These are phyloP conservation scores for Isatis tinctoria DNA, from an alignment of 345 rosid genomes.

Conservation along the genomic window DNA sequence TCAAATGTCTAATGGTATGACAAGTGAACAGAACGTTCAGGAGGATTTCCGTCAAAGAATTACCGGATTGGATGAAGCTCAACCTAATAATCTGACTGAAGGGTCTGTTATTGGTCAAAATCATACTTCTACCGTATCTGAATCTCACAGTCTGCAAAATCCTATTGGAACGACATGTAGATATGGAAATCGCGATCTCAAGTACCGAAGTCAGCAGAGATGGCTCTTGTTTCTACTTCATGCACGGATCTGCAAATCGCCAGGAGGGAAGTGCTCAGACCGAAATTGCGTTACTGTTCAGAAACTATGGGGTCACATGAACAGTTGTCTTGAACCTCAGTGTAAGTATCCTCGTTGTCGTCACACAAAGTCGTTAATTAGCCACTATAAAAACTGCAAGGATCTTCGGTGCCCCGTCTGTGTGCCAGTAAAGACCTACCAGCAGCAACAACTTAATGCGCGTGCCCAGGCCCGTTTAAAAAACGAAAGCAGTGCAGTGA, in stretches of 20 bases:
- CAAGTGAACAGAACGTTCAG: constrained; percentile 63
- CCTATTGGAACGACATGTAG: constrained; percentile 40
- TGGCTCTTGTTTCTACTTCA: constrained; percentile 91
- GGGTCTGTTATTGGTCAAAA: constrained; percentile 48
- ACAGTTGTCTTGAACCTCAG: constrained; percentile 48
- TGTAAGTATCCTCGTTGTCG: constrained; percentile 78
- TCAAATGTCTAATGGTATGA: constrained; percentile 43
- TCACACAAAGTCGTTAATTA: constrained; percentile 60
- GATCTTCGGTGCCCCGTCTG: constrained; percentile 82
- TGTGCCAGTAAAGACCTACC: constrained; percentile 61
- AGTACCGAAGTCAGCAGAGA: constrained; percentile 63
- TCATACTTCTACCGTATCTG: constrained; percentile 41
- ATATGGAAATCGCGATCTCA: constrained; percentile 50
- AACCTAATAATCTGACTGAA: constrained; percentile 60
- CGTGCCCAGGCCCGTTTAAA: constrained; percentile 42
- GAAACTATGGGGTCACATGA: constrained; percentile 75
- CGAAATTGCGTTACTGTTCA: constrained; percentile 56
- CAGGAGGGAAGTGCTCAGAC: constrained; percentile 79
- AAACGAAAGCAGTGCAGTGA: constrained; percentile 36
- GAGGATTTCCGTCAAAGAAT: constrained; percentile 74
- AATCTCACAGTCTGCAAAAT: constrained; percentile 42
- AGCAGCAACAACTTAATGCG: constrained; percentile 48
- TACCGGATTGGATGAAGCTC: constrained; percentile 76
- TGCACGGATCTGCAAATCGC: constrained; percentile 74
- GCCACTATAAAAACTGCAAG: constrained; percentile 62